Base-by-base conservation (phyloP, 805 yeast genomes). In the Hemisphaericaspora nanyangensis region DNA sequence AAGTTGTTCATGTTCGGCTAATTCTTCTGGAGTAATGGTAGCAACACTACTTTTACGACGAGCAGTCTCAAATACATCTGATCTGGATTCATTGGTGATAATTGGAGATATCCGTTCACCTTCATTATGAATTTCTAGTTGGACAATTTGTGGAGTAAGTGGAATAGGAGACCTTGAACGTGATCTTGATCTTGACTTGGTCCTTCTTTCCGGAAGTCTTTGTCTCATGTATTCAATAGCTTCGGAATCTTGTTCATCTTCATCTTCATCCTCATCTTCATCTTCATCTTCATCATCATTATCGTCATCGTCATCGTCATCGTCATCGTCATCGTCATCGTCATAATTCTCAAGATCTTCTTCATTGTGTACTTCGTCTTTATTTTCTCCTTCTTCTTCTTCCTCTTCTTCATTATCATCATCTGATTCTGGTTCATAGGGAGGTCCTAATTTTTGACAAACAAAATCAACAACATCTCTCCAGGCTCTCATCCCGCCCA, bases 401-500 rank as follows among this genome's bases (percentile, higher is more conserved):
- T 43, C 46, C 5, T 43, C 49, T 8, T 45, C 48, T 6, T 47
- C 49, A 2, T 47, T 49, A 8, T 43, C 55, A 2, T 46, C 50
- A 3, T 50, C 57, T 12, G 49, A 53, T n/a, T 51, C 56, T 11
- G 40, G 44, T 17, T 42, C 47, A 11, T 22, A 34, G 2, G 56
- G 55, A 22, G 40, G 41, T 6, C 61, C 61, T 10, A 56, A 38
- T 32, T 53, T 55, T 31, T 55, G 43, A 42, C 43, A 37, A 15
- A 55, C 55, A 39, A 49, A 43, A 31, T 52, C 54, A 19, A 55
- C 61, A 29, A 56, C 57, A 34, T 56, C 61, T 30, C 49, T 35
- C 58, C 61, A 56, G 4, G 57, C 44, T 27, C 60, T 42, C 60
- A 56, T 55, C 7, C 61, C 61, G 3, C 61, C 61, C 61, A 56